A percentile compares a stretch with the other conserved stretches of the same genome.
Conservation (phyloP, 2,329 filamentous ascomycete genomes). For the Arthrobotrys musiformis region DNA sequence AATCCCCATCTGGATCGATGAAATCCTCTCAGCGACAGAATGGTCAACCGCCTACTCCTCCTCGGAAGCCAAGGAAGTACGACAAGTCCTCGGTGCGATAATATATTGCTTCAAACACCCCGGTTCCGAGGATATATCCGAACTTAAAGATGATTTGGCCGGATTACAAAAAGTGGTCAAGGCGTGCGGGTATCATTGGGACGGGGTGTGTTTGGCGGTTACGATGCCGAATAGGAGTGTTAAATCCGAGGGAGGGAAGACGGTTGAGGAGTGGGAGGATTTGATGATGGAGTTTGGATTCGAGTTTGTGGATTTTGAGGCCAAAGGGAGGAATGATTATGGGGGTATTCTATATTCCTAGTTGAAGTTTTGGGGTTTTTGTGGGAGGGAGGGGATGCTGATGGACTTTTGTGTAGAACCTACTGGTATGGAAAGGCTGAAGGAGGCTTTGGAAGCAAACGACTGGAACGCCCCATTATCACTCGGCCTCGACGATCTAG, state of each 20-base stretch:
- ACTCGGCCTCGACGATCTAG: slow-evolving; percentile 58
- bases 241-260: slow-evolving; percentile 62
- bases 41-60: slow-evolving; percentile 72
- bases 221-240: slow-evolving; percentile 66
- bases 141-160: slow-evolving; percentile 22
- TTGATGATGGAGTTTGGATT: slow-evolving; percentile 66
- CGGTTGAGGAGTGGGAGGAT: slow-evolving; percentile 64
- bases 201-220: slow-evolving; percentile 72
- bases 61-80: slow-evolving; percentile 72
- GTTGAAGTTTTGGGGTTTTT: not conserved
- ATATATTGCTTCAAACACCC: slow-evolving; percentile 66
- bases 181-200: slow-evolving; percentile 72
- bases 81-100: slow-evolving; percentile 71
- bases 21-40: slow-evolving; percentile 62
- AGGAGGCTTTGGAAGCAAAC: slow-evolving; percentile 73
- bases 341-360: no score
- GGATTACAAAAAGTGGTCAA: slow-evolving; percentile 64
- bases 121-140: not conserved
- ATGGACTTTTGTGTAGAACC: slow-evolving; percentile 65
- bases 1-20: slow-evolving; percentile 75
- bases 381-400: slow-evolving; percentile 57
- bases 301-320: slow-evolving; percentile 72
- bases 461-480: slow-evolving; percentile 68
- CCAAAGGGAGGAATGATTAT: slow-evolving; percentile 60
- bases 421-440: slow-evolving; percentile 70